These are phyloP conservation scores for Cryptosporidium felis DNA, from an alignment of 169 alveolate species.

Conservation along the genomic window DNA sequence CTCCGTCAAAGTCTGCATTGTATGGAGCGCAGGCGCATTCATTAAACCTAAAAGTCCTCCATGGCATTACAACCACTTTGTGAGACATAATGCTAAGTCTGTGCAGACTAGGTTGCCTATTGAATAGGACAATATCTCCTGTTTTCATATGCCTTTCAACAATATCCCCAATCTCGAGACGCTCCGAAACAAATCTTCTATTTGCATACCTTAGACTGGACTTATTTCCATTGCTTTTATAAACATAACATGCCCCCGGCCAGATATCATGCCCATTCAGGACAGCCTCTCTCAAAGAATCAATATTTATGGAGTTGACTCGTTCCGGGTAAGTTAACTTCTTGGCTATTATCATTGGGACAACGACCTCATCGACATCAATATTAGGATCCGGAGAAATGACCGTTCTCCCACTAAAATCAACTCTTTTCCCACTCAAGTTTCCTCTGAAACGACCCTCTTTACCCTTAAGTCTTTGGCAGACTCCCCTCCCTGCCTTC, in stretches of 20 bases:
- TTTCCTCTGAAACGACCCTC: conserved; percentile 99
- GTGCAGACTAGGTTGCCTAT: conserved; percentile 98
- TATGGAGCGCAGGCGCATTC: conserved; percentile 98
- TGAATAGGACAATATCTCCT: conserved; percentile 98
- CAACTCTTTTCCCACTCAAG: conserved; percentile 98
- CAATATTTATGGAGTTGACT: conserved; percentile 90
- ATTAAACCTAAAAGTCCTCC: conserved; percentile 95
- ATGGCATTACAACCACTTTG: conserved; percentile 92
- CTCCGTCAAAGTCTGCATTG: conserved; percentile 99
- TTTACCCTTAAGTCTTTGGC: conserved; percentile 92
- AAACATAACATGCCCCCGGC: conserved; percentile 97
- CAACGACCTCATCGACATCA: conserved; percentile 94
- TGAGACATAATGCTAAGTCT: conserved; percentile 97
- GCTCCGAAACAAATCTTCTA: conserved; percentile 83
- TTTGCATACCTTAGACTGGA: conserved; percentile 86
- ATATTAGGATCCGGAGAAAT: conserved; percentile 99
- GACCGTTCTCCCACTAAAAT: conserved; percentile 98
- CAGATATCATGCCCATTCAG: conserved; percentile 91
- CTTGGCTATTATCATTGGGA: conserved; percentile 96
- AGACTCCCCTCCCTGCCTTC: conserved; percentile 77
- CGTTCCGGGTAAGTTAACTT: conserved; percentile 96
- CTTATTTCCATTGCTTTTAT: conserved; percentile 80
- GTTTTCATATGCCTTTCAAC: conserved; percentile 97
- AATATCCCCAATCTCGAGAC: conserved; percentile 93
- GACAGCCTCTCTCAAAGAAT: conserved; percentile 87